Evolutionary conservation across 2,329 filamentous ascomycete species (phyloP).

Genomic region (Colletotrichum sp.): DNA sequence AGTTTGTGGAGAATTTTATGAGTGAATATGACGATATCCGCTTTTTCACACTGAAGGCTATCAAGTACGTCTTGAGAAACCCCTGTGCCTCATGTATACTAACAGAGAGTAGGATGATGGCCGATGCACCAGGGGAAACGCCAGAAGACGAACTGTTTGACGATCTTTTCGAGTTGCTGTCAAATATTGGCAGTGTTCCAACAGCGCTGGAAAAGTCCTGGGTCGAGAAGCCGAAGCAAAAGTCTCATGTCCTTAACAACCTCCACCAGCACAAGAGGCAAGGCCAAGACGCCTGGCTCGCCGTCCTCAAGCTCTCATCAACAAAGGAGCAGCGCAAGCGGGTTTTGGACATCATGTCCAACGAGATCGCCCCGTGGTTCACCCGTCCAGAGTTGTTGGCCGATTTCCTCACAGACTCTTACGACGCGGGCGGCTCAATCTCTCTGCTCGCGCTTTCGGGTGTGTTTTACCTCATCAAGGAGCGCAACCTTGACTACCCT

Average conservation of each 20-base stretch:
- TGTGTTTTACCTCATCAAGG: conserved; percentile 91
- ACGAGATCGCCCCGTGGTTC: conserved; percentile 88
- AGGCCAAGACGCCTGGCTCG: conserved; percentile 87
- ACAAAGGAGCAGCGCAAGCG: conserved; percentile 78
- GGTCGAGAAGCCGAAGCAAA: conserved; percentile 66
- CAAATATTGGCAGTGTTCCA: conserved; percentile 73
- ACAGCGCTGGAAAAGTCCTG: conserved; percentile 74
- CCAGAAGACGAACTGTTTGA: conserved; percentile 49
- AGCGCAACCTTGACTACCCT: conserved; percentile 95
- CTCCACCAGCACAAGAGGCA: conserved; percentile 75
- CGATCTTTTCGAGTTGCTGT: conserved; percentile 66
- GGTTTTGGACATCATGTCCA: conserved; percentile 76
- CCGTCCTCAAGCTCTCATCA: conserved; percentile 71
- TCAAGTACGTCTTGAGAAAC: conserved; percentile 62
- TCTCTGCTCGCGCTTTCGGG: conserved; percentile 90
- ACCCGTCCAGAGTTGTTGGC: conserved; percentile 85
- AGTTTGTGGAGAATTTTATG: conserved; percentile 80
- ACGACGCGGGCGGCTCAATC: conserved; percentile 83
- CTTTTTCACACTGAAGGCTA: conserved; percentile 78
- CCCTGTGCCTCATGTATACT: not conserved
- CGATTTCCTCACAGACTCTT: conserved; percentile 96
- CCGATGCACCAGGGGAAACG: conserved; percentile 22
- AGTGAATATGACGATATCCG: conserved; percentile 84
- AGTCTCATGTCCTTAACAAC: conserved; percentile 69
- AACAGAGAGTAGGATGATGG: conserved; percentile 34